These are phyloP conservation scores for Cyberlindnera amylophila DNA, from an alignment of 805 yeast species.

Conservation along the genomic window DNA sequence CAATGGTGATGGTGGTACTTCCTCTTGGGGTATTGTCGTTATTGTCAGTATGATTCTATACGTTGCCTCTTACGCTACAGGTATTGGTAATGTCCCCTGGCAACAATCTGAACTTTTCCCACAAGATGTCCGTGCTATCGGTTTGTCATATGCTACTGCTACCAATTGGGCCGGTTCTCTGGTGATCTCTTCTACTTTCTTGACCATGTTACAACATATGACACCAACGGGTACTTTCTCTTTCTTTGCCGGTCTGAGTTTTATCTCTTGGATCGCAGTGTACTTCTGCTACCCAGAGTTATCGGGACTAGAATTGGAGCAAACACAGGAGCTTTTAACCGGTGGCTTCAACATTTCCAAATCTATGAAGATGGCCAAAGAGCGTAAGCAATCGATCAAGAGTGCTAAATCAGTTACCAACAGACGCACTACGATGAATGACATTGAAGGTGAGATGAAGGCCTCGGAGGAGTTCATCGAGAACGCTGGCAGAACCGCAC, in stretches of 20 bases:
- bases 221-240: conserved; percentile 95
- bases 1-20: conserved; percentile 33
- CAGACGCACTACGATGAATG: neutral
- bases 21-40: conserved; percentile 86
- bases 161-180: conserved; percentile 94
- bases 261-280: conserved; percentile 65
- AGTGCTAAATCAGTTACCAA: neutral
- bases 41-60: conserved; percentile 79
- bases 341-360: conserved; percentile 82
- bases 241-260: conserved; percentile 78
- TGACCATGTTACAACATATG: conserved; percentile 87
- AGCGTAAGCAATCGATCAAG: conserved; percentile 27
- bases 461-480: neutral
- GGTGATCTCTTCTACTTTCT: conserved; percentile 82
- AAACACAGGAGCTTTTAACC: conserved; percentile 72
- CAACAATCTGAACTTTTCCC: conserved; percentile 94
- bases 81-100: conserved; percentile 98
- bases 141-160: conserved; percentile 85
- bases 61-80: conserved; percentile 87
- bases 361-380: conserved; percentile 49
- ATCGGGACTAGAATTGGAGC: conserved; percentile 84
- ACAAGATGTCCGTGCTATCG: conserved; percentile 87
- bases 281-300: conserved; percentile 89
- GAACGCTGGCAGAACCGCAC: neutral
- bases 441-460: neutral